Evolutionary conservation across 2,329 filamentous ascomycete genomes (phyloP).

Genomic region (Sarocladium strictum): DNA sequence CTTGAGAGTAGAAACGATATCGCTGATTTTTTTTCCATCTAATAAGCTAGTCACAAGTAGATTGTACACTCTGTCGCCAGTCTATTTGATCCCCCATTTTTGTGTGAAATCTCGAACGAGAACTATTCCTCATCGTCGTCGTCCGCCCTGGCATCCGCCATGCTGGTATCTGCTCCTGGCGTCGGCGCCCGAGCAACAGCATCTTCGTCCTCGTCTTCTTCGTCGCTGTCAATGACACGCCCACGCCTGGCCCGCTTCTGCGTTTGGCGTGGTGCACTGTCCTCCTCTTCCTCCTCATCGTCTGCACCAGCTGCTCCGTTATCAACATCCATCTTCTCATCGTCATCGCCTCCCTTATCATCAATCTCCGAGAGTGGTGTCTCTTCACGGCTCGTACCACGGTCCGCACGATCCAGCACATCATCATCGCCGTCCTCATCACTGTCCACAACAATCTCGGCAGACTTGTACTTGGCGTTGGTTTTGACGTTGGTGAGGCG

Average conservation of each 20-base stretch:
- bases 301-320: constrained; percentile 30
- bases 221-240: constrained; percentile 49
- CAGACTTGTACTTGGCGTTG: constrained; percentile 72
- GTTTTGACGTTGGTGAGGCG: constrained; percentile 44
- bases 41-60: neutral
- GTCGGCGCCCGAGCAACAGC: constrained; percentile 11
- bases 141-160: constrained; percentile 14
- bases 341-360: constrained; percentile 30
- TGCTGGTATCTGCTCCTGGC: constrained; percentile 7
- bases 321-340: constrained; percentile 50
- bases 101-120: neutral
- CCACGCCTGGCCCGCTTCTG: constrained; percentile 43
- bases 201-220: constrained; percentile 40
- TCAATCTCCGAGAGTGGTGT: constrained; percentile 29
- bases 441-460: constrained; percentile 75
- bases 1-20: neutral
- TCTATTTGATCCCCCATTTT: constrained; percentile 12
- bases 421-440: constrained; percentile 48
- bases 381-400: constrained; percentile 30
- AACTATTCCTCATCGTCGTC: constrained; percentile 9
- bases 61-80: constrained; percentile 13
- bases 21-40: constrained; percentile 8
- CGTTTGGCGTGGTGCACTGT: constrained; percentile 34
- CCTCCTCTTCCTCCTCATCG: constrained; percentile 28
- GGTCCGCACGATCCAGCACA: constrained; percentile 39